These are phyloP conservation scores for Gossypioides kirkii DNA, from an alignment of 345 rosid genomes.

Conservation along the genomic window DNA sequence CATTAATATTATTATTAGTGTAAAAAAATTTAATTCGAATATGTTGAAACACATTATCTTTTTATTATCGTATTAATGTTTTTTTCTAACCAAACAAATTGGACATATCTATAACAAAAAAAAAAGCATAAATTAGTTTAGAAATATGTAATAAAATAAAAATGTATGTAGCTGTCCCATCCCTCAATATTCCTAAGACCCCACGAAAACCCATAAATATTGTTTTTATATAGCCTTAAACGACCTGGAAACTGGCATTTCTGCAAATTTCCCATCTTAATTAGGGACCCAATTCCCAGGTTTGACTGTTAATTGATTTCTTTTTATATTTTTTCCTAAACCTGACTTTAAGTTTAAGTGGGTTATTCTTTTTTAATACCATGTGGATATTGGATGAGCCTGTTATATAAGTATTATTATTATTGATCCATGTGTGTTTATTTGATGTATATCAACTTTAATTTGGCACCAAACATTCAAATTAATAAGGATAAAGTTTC, in stretches of 20 bases:
- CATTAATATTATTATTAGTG: too few species aligned
- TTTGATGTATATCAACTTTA: background rate
- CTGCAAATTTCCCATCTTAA: background rate
- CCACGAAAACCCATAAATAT: constrained; percentile 12
- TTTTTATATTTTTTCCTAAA: too few species aligned
- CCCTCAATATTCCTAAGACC: constrained; percentile 27
- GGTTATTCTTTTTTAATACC: background rate
- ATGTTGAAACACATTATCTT: too few species aligned
- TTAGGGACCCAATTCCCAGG: background rate
- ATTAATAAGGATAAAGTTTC: background rate
- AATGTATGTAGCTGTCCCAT: constrained; percentile 10
- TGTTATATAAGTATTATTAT: background rate
- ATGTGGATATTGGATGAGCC: background rate
- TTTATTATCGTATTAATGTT: too few species aligned
- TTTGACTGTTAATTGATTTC: background rate
- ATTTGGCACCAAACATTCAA: constrained; percentile 1
- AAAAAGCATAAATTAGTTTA: constrained; percentile 2
- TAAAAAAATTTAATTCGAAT: too few species aligned
- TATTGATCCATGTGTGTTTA: background rate
- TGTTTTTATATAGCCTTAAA: background rate
- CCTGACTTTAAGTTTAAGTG: background rate
- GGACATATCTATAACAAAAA: background rate
- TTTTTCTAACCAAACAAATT: constrained; percentile 6
- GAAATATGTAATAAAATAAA: constrained; percentile 1
- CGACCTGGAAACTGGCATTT: background rate